A percentile compares a stretch with the other conserved stretches of the same genome.
Conservation (phyloP, 345 rosid species). For the Angophora floribunda region DNA sequence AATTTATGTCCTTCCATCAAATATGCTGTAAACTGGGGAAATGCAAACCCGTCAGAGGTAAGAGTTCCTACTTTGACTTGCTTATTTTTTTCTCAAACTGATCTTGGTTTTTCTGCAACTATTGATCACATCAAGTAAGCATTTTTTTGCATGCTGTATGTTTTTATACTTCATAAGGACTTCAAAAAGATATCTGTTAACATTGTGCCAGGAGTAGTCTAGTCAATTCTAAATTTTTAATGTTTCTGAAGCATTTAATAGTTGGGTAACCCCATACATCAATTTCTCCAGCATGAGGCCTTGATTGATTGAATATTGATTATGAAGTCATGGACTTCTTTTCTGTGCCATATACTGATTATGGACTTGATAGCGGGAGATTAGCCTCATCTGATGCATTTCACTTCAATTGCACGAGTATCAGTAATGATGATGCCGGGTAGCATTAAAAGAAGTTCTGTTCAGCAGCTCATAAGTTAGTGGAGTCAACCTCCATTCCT, state of each 20-base stretch:
- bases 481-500: background rate
- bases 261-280: background rate
- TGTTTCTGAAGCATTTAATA: background rate
- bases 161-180: background rate
- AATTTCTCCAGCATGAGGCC: background rate
- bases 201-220: background rate
- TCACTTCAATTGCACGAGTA: background rate
- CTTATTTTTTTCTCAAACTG: background rate
- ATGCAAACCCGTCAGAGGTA: conserved; percentile 57
- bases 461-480: background rate
- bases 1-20: conserved; percentile 60
- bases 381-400: background rate
- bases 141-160: background rate
- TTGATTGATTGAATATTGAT: background rate
- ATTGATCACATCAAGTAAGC: background rate
- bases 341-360: background rate
- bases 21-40: conserved; percentile 87
- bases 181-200: background rate
- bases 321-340: background rate
- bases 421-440: background rate
- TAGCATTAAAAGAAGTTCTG: background rate
- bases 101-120: background rate
- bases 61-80: background rate
- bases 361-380: background rate
- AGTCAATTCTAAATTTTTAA: background rate